These are phyloP conservation scores for Plasmodium sp. DNA, from an alignment of 169 alveolate genomes.

Conservation along the genomic window DNA sequence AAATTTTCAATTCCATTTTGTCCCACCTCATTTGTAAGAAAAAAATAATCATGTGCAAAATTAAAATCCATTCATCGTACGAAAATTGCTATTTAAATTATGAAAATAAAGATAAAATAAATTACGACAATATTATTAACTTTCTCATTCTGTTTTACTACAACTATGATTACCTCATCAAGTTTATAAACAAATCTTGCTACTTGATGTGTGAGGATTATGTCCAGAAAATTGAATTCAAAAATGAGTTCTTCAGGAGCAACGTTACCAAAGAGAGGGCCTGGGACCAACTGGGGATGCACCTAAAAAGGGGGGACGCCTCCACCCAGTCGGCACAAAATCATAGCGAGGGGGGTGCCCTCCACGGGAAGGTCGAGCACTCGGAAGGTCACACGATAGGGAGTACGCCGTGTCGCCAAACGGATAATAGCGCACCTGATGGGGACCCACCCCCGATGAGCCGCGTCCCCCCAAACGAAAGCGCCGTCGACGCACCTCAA, in stretches of 20 bases:
- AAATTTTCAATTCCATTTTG: slow-evolving; percentile 27
- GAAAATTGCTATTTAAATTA: slow-evolving; percentile 68
- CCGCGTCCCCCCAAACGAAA: background rate
- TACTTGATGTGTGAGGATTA: slow-evolving; percentile 72
- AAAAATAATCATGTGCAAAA: slow-evolving; percentile 52
- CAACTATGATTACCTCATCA: slow-evolving; percentile 58
- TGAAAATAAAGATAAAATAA: slow-evolving; percentile 66
- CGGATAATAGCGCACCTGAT: background rate
- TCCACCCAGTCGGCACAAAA: background rate
- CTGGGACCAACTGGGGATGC: background rate
- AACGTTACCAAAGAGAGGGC: background rate
- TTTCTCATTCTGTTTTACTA: slow-evolving; percentile 37
- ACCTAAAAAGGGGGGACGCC: background rate
- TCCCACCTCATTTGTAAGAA: slow-evolving; percentile 22
- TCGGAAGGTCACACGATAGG: background rate
- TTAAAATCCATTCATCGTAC: slow-evolving; percentile 45
- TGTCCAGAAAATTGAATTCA: slow-evolving; percentile 14
- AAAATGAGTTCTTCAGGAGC: background rate
- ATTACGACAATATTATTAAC: slow-evolving; percentile 51
- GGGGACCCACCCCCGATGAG: background rate
- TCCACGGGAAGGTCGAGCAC: background rate
- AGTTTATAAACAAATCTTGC: slow-evolving; percentile 63
- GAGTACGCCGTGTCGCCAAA: background rate
- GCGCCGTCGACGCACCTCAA: background rate
- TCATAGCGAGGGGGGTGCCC: background rate